Percentiles rank a stretch among this genome's conserved stretches.
phyloP scores from a whole-genome alignment of 352 stramenopile species.

The Phytophthora hybrid region DNA sequence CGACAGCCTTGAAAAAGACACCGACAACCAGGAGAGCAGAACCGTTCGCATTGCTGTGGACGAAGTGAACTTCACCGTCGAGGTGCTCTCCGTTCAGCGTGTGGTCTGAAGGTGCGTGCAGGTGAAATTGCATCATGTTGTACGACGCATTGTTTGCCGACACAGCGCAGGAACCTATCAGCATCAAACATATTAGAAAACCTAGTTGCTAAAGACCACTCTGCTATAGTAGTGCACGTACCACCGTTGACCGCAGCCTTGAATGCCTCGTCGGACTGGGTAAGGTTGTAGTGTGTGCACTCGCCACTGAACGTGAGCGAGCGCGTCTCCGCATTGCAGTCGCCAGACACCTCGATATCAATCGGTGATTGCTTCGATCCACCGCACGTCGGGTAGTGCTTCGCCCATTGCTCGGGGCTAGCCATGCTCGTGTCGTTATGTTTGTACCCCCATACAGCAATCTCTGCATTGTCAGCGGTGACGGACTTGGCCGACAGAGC shows the following conservation, averaged over 20 bases:
- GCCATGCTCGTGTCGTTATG: constrained; percentile 12
- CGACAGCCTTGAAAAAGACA: constrained; percentile 34
- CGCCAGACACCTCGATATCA: constrained; percentile 21
- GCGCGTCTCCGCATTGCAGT: constrained; percentile 8
- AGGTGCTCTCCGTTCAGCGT: constrained; percentile 45
- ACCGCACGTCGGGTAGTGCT: constrained; percentile 31
- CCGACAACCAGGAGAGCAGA: constrained; percentile 48
- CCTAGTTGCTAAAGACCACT: too few relatives aligned
- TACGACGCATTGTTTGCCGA: constrained; percentile 29
- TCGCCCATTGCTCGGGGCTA: constrained; percentile 18
- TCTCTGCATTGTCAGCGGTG: not conserved
- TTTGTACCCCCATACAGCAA: constrained; percentile 22
- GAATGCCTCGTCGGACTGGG: constrained; percentile 31
- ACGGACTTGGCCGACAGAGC: not conserved
- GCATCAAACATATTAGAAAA: constrained; percentile 15
- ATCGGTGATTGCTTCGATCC: constrained; percentile 39
- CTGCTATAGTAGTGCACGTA: not conserved
- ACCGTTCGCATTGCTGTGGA: constrained; percentile 43
- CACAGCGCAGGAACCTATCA: constrained; percentile 30
- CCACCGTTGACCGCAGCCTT: constrained; percentile 30
- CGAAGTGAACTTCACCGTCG: constrained; percentile 56
- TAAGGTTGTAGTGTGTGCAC: constrained; percentile 32
- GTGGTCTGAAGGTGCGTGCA: constrained; percentile 58
- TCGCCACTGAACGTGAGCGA: constrained; percentile 33
- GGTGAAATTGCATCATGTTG: constrained; percentile 49